Evolutionary conservation across 768 basidiomycete genomes (phyloP).

Genomic region (Panus rudis): DNA sequence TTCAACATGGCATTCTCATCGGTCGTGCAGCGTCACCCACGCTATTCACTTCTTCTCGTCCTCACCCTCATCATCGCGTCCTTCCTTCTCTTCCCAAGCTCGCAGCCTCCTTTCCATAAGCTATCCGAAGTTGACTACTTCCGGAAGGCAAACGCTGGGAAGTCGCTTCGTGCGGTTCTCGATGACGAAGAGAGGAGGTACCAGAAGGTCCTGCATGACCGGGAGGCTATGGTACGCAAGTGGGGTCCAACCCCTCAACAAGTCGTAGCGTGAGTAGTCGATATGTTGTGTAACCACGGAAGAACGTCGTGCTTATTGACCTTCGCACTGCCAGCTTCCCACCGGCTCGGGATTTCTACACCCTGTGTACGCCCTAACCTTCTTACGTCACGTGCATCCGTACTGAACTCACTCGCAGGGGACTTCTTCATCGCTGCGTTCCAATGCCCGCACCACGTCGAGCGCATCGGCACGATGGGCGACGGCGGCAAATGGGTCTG

Average conservation of each 20-base stretch:
- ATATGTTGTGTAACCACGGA: neutral
- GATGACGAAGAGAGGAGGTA: slow-evolving; percentile 39
- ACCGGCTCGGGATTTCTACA: slow-evolving; percentile 11
- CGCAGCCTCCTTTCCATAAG: slow-evolving; percentile 26
- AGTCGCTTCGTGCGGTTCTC: neutral
- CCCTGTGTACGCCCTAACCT: slow-evolving; percentile 11
- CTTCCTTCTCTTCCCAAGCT: slow-evolving; percentile 40
- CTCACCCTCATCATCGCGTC: slow-evolving; percentile 36
- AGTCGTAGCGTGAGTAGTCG: slow-evolving; percentile 37
- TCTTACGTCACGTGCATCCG: neutral
- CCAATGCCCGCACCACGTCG: slow-evolving; percentile 38
- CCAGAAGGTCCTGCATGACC: slow-evolving; percentile 31
- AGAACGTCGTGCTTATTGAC: neutral
- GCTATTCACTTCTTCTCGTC: slow-evolving; percentile 40
- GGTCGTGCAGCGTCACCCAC: slow-evolving; percentile 37
- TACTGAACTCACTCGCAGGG: slow-evolving; percentile 30
- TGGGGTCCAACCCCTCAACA: slow-evolving; percentile 47
- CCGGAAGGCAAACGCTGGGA: neutral
- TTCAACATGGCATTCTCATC: too few species aligned
- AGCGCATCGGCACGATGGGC: slow-evolving; percentile 40
- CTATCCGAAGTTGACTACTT: slow-evolving; percentile 11
- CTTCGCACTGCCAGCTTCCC: slow-evolving; percentile 11
- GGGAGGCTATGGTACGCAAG: slow-evolving; percentile 43
- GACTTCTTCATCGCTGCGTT: slow-evolving; percentile 45
- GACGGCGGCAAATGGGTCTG: slow-evolving; percentile 52